Evolutionary conservation across 2,329 filamentous ascomycete genomes (phyloP).

Genomic region (Chaetomium strumarium): DNA sequence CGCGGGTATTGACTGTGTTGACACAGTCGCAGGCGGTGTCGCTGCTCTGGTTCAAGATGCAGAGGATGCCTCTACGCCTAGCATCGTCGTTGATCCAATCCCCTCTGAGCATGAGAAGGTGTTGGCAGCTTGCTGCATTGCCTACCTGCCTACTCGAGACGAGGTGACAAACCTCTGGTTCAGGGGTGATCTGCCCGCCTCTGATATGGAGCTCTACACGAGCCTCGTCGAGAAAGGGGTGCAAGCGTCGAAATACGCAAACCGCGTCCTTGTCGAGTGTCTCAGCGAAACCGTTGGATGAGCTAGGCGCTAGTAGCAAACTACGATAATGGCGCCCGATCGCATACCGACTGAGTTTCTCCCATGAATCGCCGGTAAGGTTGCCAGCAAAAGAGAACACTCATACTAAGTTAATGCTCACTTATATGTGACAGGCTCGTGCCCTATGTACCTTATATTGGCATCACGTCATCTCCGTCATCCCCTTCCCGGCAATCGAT

Average conservation of each 20-base stretch:
- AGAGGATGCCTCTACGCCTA: constrained; percentile 29
- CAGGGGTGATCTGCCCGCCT: constrained; percentile 59
- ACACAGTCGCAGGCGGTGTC: constrained; percentile 82
- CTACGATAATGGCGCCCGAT: not conserved
- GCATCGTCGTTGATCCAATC: constrained; percentile 71
- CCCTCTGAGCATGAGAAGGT: constrained; percentile 74
- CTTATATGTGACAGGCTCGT: not conserved
- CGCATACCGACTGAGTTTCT: not conserved
- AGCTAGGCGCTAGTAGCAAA: not conserved
- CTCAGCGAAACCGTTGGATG: constrained; percentile 33
- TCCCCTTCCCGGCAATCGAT: too few species aligned
- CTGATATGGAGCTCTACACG: constrained; percentile 37
- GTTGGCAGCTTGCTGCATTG: constrained; percentile 80
- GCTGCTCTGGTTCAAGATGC: constrained; percentile 62
- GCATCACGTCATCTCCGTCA: not conserved
- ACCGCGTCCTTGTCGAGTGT: constrained; percentile 36
- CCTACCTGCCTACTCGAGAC: constrained; percentile 78
- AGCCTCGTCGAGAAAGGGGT: constrained; percentile 38
- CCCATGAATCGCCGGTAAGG: not conserved
- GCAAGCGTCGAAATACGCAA: constrained; percentile 37
- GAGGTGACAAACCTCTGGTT: constrained; percentile 95
- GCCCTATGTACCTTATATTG: not conserved
- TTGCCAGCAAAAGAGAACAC: not conserved
- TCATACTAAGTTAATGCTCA: not conserved
- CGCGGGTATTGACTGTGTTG: constrained; percentile 92